Base-by-base conservation (phyloP, 257 asterid genomes). In the Salvia miltiorrhiza region DNA sequence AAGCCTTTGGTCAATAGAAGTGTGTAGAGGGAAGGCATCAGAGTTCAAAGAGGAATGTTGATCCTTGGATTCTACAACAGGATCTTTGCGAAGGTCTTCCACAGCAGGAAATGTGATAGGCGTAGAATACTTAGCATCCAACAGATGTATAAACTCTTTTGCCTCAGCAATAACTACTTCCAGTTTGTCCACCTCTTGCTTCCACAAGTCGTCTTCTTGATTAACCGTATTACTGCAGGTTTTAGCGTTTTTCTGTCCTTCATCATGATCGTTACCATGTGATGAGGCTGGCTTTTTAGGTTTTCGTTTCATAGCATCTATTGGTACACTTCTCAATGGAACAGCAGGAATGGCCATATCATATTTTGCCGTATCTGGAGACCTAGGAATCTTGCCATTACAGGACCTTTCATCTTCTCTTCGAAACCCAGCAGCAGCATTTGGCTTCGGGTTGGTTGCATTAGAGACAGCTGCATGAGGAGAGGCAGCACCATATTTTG, bases 311-410 rank as follows among this genome's bases (percentile, higher is more conserved):
- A 55, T 21, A 65, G 52, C 37, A 65, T 9, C 24, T 2, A 62
- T 17, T 9, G 73, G 77, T 23, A 37, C 5, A 75, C 73, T 49
- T 68, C 83, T 75, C 63, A 76, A 49, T 23, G 81, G 80, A 33
- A 64, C 73, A 14, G 69, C 79, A 40, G 68, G 47, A 26, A 43
- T 65, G 23, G 47, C 75, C 48, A 1, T 37, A 69, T 1, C 73
- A 63, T 11, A 3, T 16, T 20, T 32, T 17, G 13, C 68, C 7
- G 16, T 40, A 44, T 57, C n/a, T 37, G 71, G 21, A 52, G 23
- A 0, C 44, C 65, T 13, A 7, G 56, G 35, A 57, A 49, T 62
- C 26, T 67, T 63, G 16, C 4, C 19, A 45, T 32, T 8, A 12
- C n/a, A 17, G 2, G 61, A 52, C 16, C 45, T 0, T n/a, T 63